A percentile compares a stretch with the other conserved stretches of the same genome.
Conservation (phyloP, 345 rosid species). For the Eucalyptus cladocalyx region DNA sequence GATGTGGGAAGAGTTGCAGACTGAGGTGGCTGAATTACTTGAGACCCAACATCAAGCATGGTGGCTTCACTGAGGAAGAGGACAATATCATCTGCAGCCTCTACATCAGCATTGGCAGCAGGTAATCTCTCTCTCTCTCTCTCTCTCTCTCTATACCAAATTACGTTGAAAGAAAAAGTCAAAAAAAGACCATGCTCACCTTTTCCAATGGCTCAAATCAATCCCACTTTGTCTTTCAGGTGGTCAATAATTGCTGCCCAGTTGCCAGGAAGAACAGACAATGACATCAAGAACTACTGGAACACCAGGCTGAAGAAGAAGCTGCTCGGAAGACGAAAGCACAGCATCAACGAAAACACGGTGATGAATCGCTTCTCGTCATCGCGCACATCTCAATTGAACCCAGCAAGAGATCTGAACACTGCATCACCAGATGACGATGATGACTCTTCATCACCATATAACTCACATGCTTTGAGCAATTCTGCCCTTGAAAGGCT, state of each 20-base stretch:
- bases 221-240: slow-evolving; percentile 15
- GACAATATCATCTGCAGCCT: slow-evolving; percentile 95
- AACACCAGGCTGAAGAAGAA: slow-evolving; percentile 96
- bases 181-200: background rate
- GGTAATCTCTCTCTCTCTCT: slow-evolving; percentile 18
- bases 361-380: background rate
- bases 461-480: slow-evolving; percentile 33
- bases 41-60: slow-evolving; percentile 94
- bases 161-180: background rate
- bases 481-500: slow-evolving; percentile 82
- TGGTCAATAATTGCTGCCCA: slow-evolving; percentile 99
- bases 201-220: background rate
- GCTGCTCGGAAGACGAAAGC: slow-evolving; percentile 73
- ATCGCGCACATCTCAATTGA: background rate
- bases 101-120: slow-evolving; percentile 97
- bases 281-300: slow-evolving; percentile 96
- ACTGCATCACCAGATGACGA: background rate
- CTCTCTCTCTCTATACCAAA: background rate
- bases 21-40: slow-evolving; percentile 95
- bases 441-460: slow-evolving; percentile 5
- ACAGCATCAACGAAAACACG: slow-evolving; percentile 11
- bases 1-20: slow-evolving; percentile 98
- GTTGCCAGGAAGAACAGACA: slow-evolving; percentile 97
- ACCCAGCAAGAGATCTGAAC: background rate
- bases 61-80: slow-evolving; percentile 97